A percentile compares a stretch with the other conserved stretches of the same genome.
These are phyloP conservation scores for Hymenoscyphus fructigenus DNA, from an alignment of 2,329 filamentous ascomycete species.

Conservation along the genomic window DNA sequence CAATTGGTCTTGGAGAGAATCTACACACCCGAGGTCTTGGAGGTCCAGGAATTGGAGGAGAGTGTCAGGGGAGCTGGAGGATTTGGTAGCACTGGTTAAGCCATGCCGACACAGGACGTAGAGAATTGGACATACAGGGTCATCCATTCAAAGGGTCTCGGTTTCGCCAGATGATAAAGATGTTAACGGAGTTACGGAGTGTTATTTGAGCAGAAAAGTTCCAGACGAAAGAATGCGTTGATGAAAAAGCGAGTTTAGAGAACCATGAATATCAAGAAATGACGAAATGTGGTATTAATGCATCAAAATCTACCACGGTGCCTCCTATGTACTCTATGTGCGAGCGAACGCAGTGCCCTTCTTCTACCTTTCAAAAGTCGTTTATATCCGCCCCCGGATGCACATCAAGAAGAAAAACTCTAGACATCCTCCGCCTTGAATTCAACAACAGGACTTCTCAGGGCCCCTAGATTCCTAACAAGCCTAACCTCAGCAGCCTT, in stretches of 20 bases:
- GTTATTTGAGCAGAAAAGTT: background rate
- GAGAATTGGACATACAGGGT: background rate
- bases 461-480: slow-evolving; percentile 68
- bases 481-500: slow-evolving; percentile 88
- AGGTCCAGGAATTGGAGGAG: slow-evolving; percentile 84
- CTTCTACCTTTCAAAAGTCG: background rate
- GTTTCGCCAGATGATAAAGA: background rate
- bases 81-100: slow-evolving; percentile 79
- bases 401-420: background rate
- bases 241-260: background rate
- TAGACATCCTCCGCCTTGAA: slow-evolving; percentile 57
- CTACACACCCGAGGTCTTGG: slow-evolving; percentile 87
- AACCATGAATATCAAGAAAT: background rate
- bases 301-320: background rate
- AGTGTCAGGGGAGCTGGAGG: slow-evolving; percentile 88
- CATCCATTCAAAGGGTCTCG: background rate
- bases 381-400: background rate
- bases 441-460: slow-evolving; percentile 64
- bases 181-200: background rate
- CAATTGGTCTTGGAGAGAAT: slow-evolving; percentile 95
- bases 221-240: background rate
- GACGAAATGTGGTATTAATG: background rate
- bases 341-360: background rate
- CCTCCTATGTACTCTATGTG: background rate
- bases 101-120: background rate